Base-by-base conservation (phyloP, 2,329 filamentous ascomycete genomes). In the Fusarium sp. region DNA sequence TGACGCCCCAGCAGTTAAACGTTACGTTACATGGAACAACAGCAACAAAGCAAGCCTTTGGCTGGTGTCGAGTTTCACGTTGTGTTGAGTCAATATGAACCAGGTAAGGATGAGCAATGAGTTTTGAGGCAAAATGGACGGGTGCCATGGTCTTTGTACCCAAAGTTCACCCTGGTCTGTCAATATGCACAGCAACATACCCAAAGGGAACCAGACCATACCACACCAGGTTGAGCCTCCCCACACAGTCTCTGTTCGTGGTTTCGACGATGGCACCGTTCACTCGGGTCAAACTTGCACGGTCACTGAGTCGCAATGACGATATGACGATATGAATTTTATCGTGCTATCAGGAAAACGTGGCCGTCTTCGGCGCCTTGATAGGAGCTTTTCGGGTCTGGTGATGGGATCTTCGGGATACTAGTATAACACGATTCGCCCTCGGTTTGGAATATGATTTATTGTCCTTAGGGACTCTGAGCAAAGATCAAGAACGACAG, bases 1-100 rank as follows among this genome's bases (percentile, higher is more conserved):
- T 59, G 59, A 38, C 59, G 42, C 42, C 50, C 55, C 64, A 63
- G 59, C 68, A 63, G 74, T 76, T 76, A 76, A 38, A 38, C 34
- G 34, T 38, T 38, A 76, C 74, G 74, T 76, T 76, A 76, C 74
- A 76, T 76, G 71, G 66, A 50, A 56, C 49, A 59, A 46, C 47
- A 70, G 55, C 57, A 44, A 60, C 70, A 51, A 56, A 56, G 44
- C 51, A 52, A 52, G 22, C 22, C 49, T 52, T 25, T 25, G 32
- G 12, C 32, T 27, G 22, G 18, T 10, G 24, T 53, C 50, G 18
- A 43, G 56, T 63, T 71, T 66, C 69, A 72, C 69, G 65, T 66
- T 71, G 69, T 71, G 56, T 63, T 43, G 53, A 63, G 46, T 70
- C 56, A 43, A 51, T n/a, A 63, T 51, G 47, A 57, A 63, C 59